Evolutionary conservation across 208 protist species (phyloP).

Genomic region (Crithidia fasciculata): DNA sequence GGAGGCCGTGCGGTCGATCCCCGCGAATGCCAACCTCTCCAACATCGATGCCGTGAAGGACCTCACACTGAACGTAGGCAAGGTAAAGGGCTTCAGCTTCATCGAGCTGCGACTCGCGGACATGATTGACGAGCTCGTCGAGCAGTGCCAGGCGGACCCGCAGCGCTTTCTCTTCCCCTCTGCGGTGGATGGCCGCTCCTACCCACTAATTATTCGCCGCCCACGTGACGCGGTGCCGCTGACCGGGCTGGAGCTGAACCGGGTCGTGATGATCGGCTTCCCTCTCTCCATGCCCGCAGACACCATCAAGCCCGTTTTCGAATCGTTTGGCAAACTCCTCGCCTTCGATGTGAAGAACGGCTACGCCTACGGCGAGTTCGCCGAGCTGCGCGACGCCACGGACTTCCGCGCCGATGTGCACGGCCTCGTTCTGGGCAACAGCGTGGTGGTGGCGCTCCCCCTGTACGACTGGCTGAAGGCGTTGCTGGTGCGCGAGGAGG

Average conservation of each 20-base stretch:
- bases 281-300: constrained; percentile 59
- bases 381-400: constrained; percentile 47
- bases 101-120: constrained; percentile 83
- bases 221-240: constrained; percentile 73
- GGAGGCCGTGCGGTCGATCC: constrained; percentile 64
- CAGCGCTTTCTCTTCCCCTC: constrained; percentile 69
- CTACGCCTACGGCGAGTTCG: constrained; percentile 83
- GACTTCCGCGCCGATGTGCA: constrained; percentile 79
- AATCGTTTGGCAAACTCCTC: constrained; percentile 64
- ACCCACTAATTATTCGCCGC: constrained; percentile 69
- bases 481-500: constrained; percentile 59
- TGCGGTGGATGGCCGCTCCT: constrained; percentile 48
- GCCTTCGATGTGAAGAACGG: constrained; percentile 73
- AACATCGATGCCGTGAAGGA: constrained; percentile 70
- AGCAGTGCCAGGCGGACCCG: constrained; percentile 48
- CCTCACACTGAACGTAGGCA: constrained; percentile 56
- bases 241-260: constrained; percentile 55
- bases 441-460: constrained; percentile 66
- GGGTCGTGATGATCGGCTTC: constrained; percentile 84
- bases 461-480: constrained; percentile 84
- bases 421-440: constrained; percentile 67
- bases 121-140: constrained; percentile 81
- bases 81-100: constrained; percentile 82
- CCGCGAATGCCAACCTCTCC: constrained; percentile 54
- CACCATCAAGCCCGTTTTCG: constrained; percentile 57